Base-by-base conservation (phyloP, 345 rosid genomes). In the Excoecaria cochinchinensis region DNA sequence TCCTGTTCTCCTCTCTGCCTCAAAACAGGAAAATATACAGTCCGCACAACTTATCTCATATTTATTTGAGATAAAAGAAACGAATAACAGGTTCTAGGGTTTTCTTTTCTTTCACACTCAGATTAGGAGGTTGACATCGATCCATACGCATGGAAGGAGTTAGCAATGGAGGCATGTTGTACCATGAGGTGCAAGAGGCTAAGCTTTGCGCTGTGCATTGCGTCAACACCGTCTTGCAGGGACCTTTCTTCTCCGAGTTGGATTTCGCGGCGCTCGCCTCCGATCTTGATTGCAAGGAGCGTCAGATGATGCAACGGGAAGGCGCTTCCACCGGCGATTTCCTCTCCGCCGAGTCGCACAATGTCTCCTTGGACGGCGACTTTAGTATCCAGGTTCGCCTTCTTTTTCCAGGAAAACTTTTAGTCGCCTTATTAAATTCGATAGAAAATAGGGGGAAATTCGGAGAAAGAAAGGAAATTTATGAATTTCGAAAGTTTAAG, bases 201-300 rank as follows among this genome's bases (percentile, higher is more conserved):
- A 93, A 91, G 88, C 91, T 95, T 2, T 93, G 99, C 87, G 99
- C 98, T 25, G 98, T 95, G 21, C 99, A 95, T 89, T 95, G 99
- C 86, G 97, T 93, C 71, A 95, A 95, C 88, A 89, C 97, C 57
- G 97, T 87, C 58, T 83, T 95, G 74, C 97, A 95, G 64, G 99
- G 99, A 8, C 98, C 99, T 4, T 93, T 95, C 88, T 95, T 93
- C 85, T 91, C 98, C 55, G 98, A 95, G 82, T 78, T 95, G 68
- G 97, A 92, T 87, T 85, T 95, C 82, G 99, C 97, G 62, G 97
- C 97, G 42, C 83, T 95, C 46, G 99, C 99, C 0, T 80, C 98
- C 74, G 96, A 95, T 90, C 98, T 95, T 15, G 99, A 95, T 68
- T 73, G 79, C 63, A 87, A 69, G 77, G 98, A 92, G 84, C 93